These are phyloP conservation scores for Vitis rotundifolia DNA, from an alignment of 164 flowering plant genomes.

Conservation along the genomic window DNA sequence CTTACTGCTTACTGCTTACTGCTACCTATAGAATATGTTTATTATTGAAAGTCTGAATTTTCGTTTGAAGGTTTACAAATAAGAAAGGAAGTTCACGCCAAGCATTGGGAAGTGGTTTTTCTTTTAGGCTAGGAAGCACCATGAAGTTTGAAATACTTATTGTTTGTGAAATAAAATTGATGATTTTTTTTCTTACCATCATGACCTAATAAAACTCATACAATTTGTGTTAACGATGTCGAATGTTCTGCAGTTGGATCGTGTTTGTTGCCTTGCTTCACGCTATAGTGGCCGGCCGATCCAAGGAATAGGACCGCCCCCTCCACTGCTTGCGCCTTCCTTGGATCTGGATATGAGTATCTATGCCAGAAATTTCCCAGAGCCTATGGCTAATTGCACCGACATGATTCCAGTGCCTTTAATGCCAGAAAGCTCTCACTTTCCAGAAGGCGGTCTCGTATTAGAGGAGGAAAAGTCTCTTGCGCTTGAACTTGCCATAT, in stretches of 20 bases:
- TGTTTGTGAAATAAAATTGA: no score
- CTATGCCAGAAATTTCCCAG: conserved; percentile 60
- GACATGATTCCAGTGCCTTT: conserved; percentile 43
- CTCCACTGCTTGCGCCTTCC: conserved; percentile 50
- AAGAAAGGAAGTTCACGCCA: no score
- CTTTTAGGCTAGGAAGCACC: no score
- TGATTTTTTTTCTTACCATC: no score
- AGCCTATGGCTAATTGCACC: conserved; percentile 32
- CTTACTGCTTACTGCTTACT: no score
- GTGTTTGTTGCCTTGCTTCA: conserved; percentile 56
- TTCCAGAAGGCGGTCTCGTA: conserved; percentile 22
- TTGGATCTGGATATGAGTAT: conserved; percentile 76
- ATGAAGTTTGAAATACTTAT: no score
- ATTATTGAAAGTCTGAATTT: no score
- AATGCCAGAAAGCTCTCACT: conserved; percentile 36
- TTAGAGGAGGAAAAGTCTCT: conserved; percentile 74
- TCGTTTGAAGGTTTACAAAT: no score
- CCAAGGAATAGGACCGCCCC: conserved; percentile 40
- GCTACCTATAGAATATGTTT: no score
- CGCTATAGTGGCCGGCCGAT: conserved; percentile 52
- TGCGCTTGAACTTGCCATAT: conserved; percentile 73
- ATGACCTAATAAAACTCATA: no score
- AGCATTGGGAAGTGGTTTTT: no score
- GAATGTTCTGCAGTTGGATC: conserved; percentile 59
- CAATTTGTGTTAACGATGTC: background rate